Evolutionary conservation across 1,284 basidiomycete genomes (phyloP), one percentile per base, ranked within the genome.

Genomic region (Cryptococcus depauperatus): DNA sequence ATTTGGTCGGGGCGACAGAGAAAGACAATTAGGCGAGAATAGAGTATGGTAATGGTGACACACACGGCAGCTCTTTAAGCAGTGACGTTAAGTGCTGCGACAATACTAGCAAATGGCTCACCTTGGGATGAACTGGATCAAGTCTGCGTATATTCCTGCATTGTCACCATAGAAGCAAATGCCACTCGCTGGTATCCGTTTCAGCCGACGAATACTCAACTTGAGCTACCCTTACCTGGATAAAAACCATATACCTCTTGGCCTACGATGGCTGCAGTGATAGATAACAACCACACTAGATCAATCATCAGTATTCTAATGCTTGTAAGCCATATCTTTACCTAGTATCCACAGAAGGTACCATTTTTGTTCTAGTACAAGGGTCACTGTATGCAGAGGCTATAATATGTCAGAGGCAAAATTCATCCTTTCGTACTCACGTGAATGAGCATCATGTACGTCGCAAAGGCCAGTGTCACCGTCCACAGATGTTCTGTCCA

Each of bases 71-170:
- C 68, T 13, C 66, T 64, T 38, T 43, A 29, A 43, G 33, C 19
- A 26, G 8, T 37, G 29, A 26, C 14, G n/a, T n/a, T n/a, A n/a
- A n/a, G n/a, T n/a, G n/a, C 16, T n/a, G 3, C 27, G 11, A 6
- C 22, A 3, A 38, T 35, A 13, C 37, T 4, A 7, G n/a, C n/a
- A 56, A 43, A n/a, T n/a, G n/a, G n/a, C n/a, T n/a, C 19, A 59
- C 61, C 68, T 55, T n/a, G 68, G 68, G 10, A 72, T 48, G 56
- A 73, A 73, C 46, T 71, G 69, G 38, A 70, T 70, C 28, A 73
- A 58, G 43, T 71, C 68, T 10, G 57, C 61, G 43, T 60, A 68
- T 3, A 70, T 58, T 0, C 65, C 64, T 1, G 63, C 47, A 40
- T 68, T 62, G 40, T 55, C 47, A 23, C 58, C 58, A 41, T 67